Evolutionary conservation across 495 filamentous ascomycete species (phyloP).

Genomic region (Penicillium coprophilum): DNA sequence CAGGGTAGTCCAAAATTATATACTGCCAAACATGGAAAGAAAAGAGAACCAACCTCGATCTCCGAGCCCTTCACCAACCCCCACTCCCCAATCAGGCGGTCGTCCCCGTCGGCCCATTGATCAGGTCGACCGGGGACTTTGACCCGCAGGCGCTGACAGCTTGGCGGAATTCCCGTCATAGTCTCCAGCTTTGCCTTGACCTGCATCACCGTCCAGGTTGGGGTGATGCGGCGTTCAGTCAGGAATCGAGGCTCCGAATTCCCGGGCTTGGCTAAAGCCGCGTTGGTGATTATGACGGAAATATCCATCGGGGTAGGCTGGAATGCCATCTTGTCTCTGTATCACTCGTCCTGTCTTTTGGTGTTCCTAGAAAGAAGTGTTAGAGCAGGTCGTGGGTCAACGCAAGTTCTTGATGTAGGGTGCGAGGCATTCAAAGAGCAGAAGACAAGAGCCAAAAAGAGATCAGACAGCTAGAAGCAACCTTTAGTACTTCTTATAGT

Average conservation of each 20-base stretch:
- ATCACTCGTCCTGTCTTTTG: neutral
- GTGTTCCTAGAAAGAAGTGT: neutral
- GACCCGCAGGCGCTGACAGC: conserved; percentile 64
- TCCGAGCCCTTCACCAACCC: conserved; percentile 43
- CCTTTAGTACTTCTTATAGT: neutral
- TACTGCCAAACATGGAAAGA: conserved; percentile 12
- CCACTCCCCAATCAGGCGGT: conserved; percentile 38
- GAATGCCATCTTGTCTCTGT: conserved; percentile 35
- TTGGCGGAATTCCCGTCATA: conserved; percentile 86
- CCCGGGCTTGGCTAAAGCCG: conserved; percentile 63
- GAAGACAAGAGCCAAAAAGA: neutral
- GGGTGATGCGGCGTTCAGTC: conserved; percentile 86
- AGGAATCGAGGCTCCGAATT: conserved; percentile 71
- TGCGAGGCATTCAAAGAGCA: neutral
- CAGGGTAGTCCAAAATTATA: neutral
- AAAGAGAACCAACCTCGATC: conserved; percentile 39
- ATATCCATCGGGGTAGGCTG: conserved; percentile 71
- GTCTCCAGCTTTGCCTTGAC: conserved; percentile 89
- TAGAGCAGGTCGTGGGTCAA: neutral
- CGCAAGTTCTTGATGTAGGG: too few relatives aligned
- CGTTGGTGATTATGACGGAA: conserved; percentile 77
- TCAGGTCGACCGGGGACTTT: conserved; percentile 39
- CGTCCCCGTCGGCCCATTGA: conserved; percentile 43
- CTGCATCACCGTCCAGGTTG: conserved; percentile 85
- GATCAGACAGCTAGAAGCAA: neutral